Evolutionary conservation across 306 rosid genomes (phyloP).

Genomic region (Dryas octopetala): DNA sequence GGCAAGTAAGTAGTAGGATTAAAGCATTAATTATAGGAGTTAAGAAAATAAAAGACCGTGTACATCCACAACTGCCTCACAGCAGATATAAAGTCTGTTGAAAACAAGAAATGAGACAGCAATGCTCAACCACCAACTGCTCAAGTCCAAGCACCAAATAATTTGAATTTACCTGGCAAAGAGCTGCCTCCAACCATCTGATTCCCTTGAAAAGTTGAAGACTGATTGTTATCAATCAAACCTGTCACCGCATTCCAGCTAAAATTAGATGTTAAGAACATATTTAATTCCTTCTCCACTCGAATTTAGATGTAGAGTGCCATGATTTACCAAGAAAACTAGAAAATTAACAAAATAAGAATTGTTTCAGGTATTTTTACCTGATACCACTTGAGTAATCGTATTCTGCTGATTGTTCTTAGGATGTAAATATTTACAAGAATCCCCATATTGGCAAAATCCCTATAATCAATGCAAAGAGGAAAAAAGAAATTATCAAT

Average conservation of each 20-base stretch:
- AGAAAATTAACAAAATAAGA: too few species aligned
- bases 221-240: slow-evolving; percentile 28
- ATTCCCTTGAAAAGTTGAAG: slow-evolving; percentile 28
- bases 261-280: background rate
- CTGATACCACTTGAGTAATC: slow-evolving; percentile 29
- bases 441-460: slow-evolving; percentile 67
- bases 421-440: slow-evolving; percentile 79
- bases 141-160: slow-evolving; percentile 4
- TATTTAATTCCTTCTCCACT: background rate
- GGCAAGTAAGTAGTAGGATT: background rate
- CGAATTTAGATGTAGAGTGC: background rate
- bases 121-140: background rate
- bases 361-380: slow-evolving; percentile 19
- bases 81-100: background rate
- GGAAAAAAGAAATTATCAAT: background rate
- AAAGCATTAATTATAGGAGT: background rate
- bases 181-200: slow-evolving; percentile 29
- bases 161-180: slow-evolving; percentile 36
- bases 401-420: slow-evolving; percentile 31
- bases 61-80: background rate
- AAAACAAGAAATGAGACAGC: background rate
- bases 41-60: background rate
- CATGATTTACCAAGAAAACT: background rate
- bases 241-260: slow-evolving; percentile 15
- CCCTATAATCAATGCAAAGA: slow-evolving; percentile 32